phyloP scores from a whole-genome alignment of 345 rosid species.

The Salix purpurea region DNA sequence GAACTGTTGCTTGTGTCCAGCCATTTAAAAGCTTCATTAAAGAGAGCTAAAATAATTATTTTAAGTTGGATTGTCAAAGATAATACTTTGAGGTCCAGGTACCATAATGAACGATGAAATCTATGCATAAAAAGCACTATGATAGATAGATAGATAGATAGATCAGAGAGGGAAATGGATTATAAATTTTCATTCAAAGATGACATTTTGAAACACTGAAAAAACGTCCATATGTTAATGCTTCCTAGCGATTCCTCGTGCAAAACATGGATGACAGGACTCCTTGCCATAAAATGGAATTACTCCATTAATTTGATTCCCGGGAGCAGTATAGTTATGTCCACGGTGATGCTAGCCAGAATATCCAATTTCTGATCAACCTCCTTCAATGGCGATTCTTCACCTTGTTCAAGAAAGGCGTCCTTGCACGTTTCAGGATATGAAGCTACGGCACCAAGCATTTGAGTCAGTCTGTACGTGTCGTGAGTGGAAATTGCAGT shows the following conservation, averaged over 20 bases:
- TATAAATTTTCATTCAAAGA: too few relatives aligned
- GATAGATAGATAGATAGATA: too few relatives aligned
- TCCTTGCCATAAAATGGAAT: neutral
- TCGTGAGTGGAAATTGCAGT: neutral
- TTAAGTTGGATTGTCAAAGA: too few relatives aligned
- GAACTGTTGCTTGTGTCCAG: too few relatives aligned
- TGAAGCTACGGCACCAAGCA: conserved; percentile 3
- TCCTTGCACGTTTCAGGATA: conserved; percentile 2
- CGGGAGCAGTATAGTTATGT: neutral
- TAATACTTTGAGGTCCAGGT: too few relatives aligned
- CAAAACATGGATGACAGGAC: neutral
- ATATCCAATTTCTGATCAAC: neutral
- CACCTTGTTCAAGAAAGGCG: conserved; percentile 4
- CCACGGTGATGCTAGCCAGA: conserved; percentile 14
- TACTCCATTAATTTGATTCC: neutral
- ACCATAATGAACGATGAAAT: too few relatives aligned
- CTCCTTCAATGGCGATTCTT: conserved; percentile 1
- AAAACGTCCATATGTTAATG: too few relatives aligned
- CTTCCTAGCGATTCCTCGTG: neutral
- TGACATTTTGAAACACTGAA: too few relatives aligned
- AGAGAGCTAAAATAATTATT: too few relatives aligned
- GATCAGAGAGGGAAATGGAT: too few relatives aligned
- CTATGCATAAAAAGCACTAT: too few relatives aligned
- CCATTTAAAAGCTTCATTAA: too few relatives aligned
- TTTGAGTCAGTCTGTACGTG: neutral